These are phyloP conservation scores for Cyberlindnera misumaiensis DNA, from an alignment of 805 yeast genomes.

Conservation along the genomic window DNA sequence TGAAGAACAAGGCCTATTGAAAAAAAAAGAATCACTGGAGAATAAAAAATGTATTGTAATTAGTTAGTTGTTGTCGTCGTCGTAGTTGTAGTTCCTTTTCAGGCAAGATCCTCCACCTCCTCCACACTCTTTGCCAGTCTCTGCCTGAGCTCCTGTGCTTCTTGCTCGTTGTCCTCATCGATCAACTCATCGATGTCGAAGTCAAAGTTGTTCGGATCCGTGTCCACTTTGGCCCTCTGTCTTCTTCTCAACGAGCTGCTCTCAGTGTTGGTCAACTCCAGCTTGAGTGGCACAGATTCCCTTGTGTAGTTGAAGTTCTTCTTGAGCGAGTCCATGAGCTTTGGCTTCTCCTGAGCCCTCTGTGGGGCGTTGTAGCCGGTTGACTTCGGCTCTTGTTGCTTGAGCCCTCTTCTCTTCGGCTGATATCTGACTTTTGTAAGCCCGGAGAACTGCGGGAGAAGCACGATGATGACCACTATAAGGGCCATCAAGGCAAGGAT, in stretches of 20 bases:
- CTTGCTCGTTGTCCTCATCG: conserved; percentile 12
- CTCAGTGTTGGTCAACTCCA: conserved; percentile 1
- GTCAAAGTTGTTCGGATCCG: conserved; percentile 21
- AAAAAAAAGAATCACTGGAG: not conserved
- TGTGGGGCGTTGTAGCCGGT: conserved; percentile 20
- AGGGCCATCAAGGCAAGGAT: conserved; percentile 34
- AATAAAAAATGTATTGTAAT: not conserved
- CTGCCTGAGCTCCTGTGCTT: conserved; percentile 7
- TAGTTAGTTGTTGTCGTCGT: not conserved
- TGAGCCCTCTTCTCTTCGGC: conserved; percentile 1
- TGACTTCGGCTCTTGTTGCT: not conserved
- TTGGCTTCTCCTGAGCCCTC: conserved; percentile 9
- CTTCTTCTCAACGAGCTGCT: conserved; percentile 13
- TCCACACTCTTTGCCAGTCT: conserved; percentile 12
- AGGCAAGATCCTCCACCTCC: conserved; percentile 19
- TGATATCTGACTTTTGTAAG: conserved; percentile 33
- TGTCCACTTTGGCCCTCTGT: conserved; percentile 1
- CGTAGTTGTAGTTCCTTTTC: not conserved
- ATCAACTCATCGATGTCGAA: conserved; percentile 23
- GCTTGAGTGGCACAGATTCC: conserved; percentile 20
- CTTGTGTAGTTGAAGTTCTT: conserved; percentile 11
- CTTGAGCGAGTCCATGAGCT: conserved; percentile 7
- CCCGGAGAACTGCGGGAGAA: conserved; percentile 46
- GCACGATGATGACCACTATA: conserved; percentile 33
- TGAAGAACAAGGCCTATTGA: conserved; percentile 22